A percentile compares a stretch with the other conserved stretches of the same genome.
phyloP scores from a whole-genome alignment of 148 eudicot genomes.

The Camellia japonica region DNA sequence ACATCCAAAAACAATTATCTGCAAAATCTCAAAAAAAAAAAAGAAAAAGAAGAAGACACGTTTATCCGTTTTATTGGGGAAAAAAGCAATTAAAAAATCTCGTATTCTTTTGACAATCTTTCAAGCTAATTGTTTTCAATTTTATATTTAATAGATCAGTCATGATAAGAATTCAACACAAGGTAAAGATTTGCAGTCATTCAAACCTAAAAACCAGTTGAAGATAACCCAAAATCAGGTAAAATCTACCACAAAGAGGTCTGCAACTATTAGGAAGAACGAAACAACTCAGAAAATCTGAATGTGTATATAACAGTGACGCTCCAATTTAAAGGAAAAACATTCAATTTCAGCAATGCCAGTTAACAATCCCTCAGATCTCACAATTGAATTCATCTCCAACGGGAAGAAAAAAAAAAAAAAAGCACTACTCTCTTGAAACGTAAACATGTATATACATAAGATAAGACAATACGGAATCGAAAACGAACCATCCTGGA shows the following conservation, averaged over 20 bases:
- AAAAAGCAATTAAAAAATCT: neutral
- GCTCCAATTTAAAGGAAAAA: neutral
- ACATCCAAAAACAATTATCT: neutral
- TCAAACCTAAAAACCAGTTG: slow-evolving; percentile 3
- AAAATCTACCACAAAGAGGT: slow-evolving; percentile 4
- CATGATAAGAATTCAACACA: neutral
- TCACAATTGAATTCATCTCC: neutral
- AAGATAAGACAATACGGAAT: neutral
- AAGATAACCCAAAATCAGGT: neutral
- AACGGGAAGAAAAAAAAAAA: neutral
- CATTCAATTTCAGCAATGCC: slow-evolving; percentile 17
- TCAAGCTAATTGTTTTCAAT: neutral
- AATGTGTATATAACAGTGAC: neutral
- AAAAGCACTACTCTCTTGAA: neutral
- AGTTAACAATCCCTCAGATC: slow-evolving; percentile 15
- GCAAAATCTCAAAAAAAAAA: neutral
- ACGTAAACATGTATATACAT: neutral
- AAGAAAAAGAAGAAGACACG: neutral
- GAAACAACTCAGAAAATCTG: slow-evolving; percentile 4
- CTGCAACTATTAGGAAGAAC: neutral
- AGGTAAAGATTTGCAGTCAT: neutral
- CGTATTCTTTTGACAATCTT: neutral
- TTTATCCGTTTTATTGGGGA: neutral
- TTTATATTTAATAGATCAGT: neutral
- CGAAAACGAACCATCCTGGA: neutral